A percentile compares a stretch with the other conserved stretches of the same genome.
These are phyloP conservation scores for Candida xiaguanensis DNA, from an alignment of 805 yeast species.

Conservation along the genomic window DNA sequence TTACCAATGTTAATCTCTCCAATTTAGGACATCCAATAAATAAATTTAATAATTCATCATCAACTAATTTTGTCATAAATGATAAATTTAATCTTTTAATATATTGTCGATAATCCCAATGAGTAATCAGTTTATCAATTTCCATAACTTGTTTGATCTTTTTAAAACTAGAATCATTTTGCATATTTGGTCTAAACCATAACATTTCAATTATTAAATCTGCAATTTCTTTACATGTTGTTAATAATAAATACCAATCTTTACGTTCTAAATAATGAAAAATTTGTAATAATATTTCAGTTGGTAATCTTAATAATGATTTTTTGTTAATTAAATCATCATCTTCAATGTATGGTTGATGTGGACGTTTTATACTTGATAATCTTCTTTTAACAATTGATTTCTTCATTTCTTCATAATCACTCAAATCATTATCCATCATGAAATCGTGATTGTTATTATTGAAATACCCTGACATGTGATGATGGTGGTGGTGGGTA, in stretches of 20 bases:
- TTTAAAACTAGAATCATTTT: slow-evolving; percentile 44
- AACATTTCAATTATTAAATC: slow-evolving; percentile 70
- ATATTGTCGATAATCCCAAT: slow-evolving; percentile 64
- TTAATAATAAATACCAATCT: slow-evolving; percentile 58
- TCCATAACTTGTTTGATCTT: slow-evolving; percentile 55
- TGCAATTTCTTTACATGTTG: slow-evolving; percentile 82
- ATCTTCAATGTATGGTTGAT: slow-evolving; percentile 2
- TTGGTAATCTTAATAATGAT: slow-evolving; percentile 47
- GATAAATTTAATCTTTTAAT: slow-evolving; percentile 80
- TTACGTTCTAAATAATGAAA: slow-evolving; percentile 61
- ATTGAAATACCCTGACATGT: neutral
- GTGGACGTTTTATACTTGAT: slow-evolving; percentile 13
- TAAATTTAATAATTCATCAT: slow-evolving; percentile 56
- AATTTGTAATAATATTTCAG: slow-evolving; percentile 61
- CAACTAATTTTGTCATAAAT: slow-evolving; percentile 63
- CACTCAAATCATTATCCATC: slow-evolving; percentile 32
- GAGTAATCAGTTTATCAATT: slow-evolving; percentile 44
- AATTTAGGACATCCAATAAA: slow-evolving; percentile 70
- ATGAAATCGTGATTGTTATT: slow-evolving; percentile 17
- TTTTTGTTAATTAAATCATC: slow-evolving; percentile 15
- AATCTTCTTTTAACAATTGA: slow-evolving; percentile 26
- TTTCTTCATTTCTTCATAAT: slow-evolving; percentile 31
- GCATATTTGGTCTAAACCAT: slow-evolving; percentile 84
- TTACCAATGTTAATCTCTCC: slow-evolving; percentile 82
- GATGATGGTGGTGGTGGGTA: neutral